Conservation (phyloP, 495 filamentous ascomycete genomes). For the Cladorrhinum samala region DNA sequence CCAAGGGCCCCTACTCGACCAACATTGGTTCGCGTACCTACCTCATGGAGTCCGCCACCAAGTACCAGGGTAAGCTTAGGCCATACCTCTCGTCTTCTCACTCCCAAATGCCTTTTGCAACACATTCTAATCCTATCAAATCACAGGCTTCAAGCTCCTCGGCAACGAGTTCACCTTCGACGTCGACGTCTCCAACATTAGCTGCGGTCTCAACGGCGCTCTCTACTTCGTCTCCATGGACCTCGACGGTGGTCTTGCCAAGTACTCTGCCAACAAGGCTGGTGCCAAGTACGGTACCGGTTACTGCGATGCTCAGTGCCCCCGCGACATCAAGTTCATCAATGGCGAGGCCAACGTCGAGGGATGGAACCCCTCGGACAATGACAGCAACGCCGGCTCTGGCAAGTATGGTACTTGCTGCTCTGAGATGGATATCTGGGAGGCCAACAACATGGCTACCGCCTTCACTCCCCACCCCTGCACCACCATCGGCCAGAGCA, state of each 20-base stretch:
- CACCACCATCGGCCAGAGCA: slow-evolving; percentile 46
- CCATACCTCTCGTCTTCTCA: background rate
- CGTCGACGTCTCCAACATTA: slow-evolving; percentile 48
- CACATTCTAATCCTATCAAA: too few relatives aligned
- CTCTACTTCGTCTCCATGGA: slow-evolving; percentile 57
- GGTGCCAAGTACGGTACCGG: slow-evolving; percentile 54
- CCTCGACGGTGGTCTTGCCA: slow-evolving; percentile 46
- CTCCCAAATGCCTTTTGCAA: background rate
- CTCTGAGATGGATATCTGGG: slow-evolving; percentile 70
- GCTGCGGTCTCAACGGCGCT: slow-evolving; percentile 54
- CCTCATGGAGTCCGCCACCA: slow-evolving; percentile 46
- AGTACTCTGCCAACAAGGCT: slow-evolving; percentile 50
- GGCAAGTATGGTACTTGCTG: slow-evolving; percentile 63
- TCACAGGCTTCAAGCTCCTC: slow-evolving; percentile 41
- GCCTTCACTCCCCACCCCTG: slow-evolving; percentile 65
- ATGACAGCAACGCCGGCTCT: slow-evolving; percentile 53
- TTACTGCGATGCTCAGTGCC: slow-evolving; percentile 57
- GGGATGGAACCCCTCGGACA: slow-evolving; percentile 53
- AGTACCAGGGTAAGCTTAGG: slow-evolving; percentile 42
- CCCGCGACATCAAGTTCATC: slow-evolving; percentile 48
- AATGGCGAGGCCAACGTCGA: slow-evolving; percentile 53
- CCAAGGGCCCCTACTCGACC: slow-evolving; percentile 41
- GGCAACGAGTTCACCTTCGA: slow-evolving; percentile 58
- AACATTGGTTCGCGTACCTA: slow-evolving; percentile 51
- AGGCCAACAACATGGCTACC: slow-evolving; percentile 61